Evolutionary conservation across 371 early-diverging fungal genomes (phyloP).

Genomic region (Dichotomocladium elegans): DNA sequence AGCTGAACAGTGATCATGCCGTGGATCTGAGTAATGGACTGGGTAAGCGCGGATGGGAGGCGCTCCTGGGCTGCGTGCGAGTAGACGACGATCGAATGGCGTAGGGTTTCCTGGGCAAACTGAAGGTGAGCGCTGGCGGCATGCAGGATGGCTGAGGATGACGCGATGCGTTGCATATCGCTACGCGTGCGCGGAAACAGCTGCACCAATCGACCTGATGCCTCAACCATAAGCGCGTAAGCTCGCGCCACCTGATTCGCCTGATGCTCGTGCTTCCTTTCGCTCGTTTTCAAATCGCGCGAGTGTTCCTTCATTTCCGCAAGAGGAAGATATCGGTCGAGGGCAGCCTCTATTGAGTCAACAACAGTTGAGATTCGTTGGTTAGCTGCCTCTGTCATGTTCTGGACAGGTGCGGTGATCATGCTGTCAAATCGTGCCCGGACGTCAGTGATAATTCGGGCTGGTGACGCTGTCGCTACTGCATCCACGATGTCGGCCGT

Average conservation of each 20-base stretch:
- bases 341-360: conserved; percentile 9
- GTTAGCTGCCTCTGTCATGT: conserved; percentile 25
- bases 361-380: background rate
- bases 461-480: conserved; percentile 39
- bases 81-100: conserved; percentile 23
- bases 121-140: conserved; percentile 18
- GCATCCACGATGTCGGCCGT: conserved; percentile 56
- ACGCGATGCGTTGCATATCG: conserved; percentile 12
- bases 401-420: conserved; percentile 35
- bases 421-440: conserved; percentile 36
- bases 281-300: conserved; percentile 9
- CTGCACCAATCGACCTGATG: conserved; percentile 28
- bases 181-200: conserved; percentile 27
- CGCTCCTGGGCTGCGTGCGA: conserved; percentile 25
- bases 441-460: conserved; percentile 17
- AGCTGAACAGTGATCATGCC: conserved; percentile 12
- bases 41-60: conserved; percentile 22
- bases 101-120: conserved; percentile 25
- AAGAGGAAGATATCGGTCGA: conserved; percentile 48
- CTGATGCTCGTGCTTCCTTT: too few species aligned
- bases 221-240: conserved; percentile 27
- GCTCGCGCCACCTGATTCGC: conserved; percentile 28
- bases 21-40: conserved; percentile 18
- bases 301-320: conserved; percentile 13
- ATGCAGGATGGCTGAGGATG: conserved; percentile 18